These are phyloP conservation scores for Purpureocillium lavendulum DNA, from an alignment of 2,329 filamentous ascomycete species.

Conservation along the genomic window DNA sequence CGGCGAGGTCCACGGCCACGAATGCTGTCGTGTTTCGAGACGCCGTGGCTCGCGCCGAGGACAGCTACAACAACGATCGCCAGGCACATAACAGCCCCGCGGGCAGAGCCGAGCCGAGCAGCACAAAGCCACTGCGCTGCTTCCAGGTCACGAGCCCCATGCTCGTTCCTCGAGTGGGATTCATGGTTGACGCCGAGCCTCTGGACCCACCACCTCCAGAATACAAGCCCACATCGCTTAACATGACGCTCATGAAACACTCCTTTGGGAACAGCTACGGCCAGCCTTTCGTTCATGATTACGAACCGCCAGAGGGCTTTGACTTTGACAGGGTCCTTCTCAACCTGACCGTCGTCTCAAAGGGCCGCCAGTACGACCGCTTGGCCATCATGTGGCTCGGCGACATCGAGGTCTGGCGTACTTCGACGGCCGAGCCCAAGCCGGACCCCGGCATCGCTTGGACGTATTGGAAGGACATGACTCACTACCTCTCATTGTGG, in stretches of 20 bases:
- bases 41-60: too few relatives aligned
- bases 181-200: slow-evolving; percentile 8
- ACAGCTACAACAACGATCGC: too few relatives aligned
- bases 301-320: slow-evolving; percentile 49
- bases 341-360: slow-evolving; percentile 66
- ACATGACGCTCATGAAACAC: slow-evolving; percentile 58
- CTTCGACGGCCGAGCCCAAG: slow-evolving; percentile 74
- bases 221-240: slow-evolving; percentile 24
- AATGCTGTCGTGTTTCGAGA: too few relatives aligned
- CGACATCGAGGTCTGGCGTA: slow-evolving; percentile 74
- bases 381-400: slow-evolving; percentile 68
- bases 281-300: slow-evolving; percentile 59
- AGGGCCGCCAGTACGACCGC: slow-evolving; percentile 68
- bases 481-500: slow-evolving; percentile 61
- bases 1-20: too few relatives aligned
- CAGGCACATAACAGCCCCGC: background rate
- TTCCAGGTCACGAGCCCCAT: slow-evolving; percentile 65
- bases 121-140: slow-evolving; percentile 34
- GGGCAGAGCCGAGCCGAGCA: background rate
- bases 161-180: slow-evolving; percentile 36
- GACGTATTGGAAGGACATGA: slow-evolving; percentile 75
- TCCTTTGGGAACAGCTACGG: slow-evolving; percentile 67
- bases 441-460: slow-evolving; percentile 57
- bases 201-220: background rate
- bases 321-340: slow-evolving; percentile 67